These are phyloP conservation scores for Lachnellula willkommii DNA, from an alignment of 2,329 filamentous ascomycete species.

Conservation along the genomic window DNA sequence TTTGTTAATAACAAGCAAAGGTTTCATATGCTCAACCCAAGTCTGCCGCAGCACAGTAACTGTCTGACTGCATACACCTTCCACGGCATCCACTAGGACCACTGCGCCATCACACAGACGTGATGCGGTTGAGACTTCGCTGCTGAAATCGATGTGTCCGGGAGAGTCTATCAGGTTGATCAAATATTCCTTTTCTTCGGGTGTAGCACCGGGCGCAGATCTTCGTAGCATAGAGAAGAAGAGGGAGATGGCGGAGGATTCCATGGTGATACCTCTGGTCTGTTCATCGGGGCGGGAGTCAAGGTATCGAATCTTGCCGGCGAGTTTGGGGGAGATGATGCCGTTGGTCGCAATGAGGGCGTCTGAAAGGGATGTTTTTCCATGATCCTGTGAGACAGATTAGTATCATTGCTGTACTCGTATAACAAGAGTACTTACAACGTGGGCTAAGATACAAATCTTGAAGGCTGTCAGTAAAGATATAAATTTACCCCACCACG, in stretches of 20 bases:
- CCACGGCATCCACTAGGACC: conserved; percentile 91
- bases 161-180: conserved; percentile 98
- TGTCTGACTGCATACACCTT: conserved; percentile 97
- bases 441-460: conserved; percentile 95
- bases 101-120: conserved; percentile 90
- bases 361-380: conserved; percentile 95
- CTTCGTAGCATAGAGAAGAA: conserved; percentile 89
- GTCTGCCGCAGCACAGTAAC: conserved; percentile 93
- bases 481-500: conserved; percentile 20
- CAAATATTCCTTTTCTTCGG: conserved; percentile 80
- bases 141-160: conserved; percentile 97
- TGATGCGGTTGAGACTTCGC: conserved; percentile 93
- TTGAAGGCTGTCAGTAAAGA: conserved; percentile 34
- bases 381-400: conserved; percentile 65
- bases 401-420: background rate
- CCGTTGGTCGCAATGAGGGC: conserved; percentile 96
- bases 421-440: conserved; percentile 48
- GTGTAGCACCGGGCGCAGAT: conserved; percentile 58
- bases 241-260: conserved; percentile 94
- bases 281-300: conserved; percentile 97
- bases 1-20: conserved; percentile 94
- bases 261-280: conserved; percentile 97
- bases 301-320: conserved; percentile 95
- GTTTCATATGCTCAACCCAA: conserved; percentile 93
- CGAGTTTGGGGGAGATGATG: conserved; percentile 96